A percentile compares a stretch with the other conserved stretches of the same genome.
Conservation (phyloP, 306 rosid species). For the Biancaea sappan region DNA sequence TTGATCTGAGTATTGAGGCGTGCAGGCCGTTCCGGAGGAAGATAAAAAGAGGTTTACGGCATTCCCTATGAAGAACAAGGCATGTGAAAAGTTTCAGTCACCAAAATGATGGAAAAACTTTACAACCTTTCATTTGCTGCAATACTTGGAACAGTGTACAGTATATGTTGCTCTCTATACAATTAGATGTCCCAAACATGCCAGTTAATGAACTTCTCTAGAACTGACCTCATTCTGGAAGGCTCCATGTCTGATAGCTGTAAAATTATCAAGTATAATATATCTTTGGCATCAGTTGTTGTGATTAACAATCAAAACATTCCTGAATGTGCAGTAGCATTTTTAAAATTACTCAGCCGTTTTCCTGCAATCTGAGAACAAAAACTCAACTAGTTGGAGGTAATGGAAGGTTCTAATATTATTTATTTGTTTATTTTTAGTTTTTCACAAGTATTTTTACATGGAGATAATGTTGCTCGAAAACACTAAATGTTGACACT, state of each 20-base stretch:
- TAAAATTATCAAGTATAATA: neutral
- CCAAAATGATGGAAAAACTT: conserved; percentile 18
- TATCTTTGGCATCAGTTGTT: neutral
- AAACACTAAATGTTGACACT: too few relatives aligned
- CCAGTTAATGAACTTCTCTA: conserved; percentile 27
- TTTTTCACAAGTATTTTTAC: too few relatives aligned
- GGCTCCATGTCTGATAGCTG: neutral
- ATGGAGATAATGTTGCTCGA: too few relatives aligned
- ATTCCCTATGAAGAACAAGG: conserved; percentile 49
- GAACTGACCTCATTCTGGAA: conserved; percentile 9
- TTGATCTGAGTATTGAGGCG: conserved; percentile 81
- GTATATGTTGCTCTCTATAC: conserved; percentile 40
- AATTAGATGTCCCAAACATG: conserved; percentile 10
- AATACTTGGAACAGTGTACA: conserved; percentile 57
- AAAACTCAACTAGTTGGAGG: too few relatives aligned
- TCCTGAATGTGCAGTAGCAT: neutral
- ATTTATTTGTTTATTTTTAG: too few relatives aligned
- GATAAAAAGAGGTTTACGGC: conserved; percentile 56
- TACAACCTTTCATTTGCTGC: conserved; percentile 39
- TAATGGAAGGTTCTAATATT: too few relatives aligned
- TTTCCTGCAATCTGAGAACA: too few relatives aligned
- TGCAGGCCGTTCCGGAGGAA: conserved; percentile 80
- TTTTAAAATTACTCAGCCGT: too few relatives aligned
- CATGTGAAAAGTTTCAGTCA: conserved; percentile 20
- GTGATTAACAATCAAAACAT: neutral